Base-by-base conservation (phyloP, 345 rosid genomes). In the Melastoma malabathricum region DNA sequence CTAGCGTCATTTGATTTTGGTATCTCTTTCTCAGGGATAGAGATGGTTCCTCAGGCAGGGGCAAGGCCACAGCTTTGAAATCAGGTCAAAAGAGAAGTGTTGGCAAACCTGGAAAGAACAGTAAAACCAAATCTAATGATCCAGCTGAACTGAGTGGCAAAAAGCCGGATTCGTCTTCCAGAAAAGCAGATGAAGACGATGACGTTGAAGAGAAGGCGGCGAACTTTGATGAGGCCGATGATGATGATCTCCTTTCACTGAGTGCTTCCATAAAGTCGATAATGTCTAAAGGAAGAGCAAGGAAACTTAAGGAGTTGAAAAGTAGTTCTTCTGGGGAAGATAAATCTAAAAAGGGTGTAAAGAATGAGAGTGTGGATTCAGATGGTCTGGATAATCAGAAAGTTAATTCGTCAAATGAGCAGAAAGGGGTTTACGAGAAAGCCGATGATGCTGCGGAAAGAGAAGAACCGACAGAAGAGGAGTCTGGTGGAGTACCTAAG, bases 11-110 rank as follows among this genome's bases (percentile, higher is more conserved):
- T 74, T 18, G 58, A 51, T 41, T 46, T 60, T 13, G 38, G 10
- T 9, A 31, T 46, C 17, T 17, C 23, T 46, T 55, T 69, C 31
- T 17, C 55, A 86, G 98, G 75, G 71, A 72, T 59, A 70, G 78
- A 62, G 88, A 77, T 55, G 75, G 68, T 64, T 75, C 81, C 48
- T 70, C 86, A 20, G 72, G 78, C 59, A 92, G 84, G 74, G 61
- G 86, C 47, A 68, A 51, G 58, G 60, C 38, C 41, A 45, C 51
- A 18, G 49, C 63, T 1, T 6, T 61, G 10, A 71, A 66, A 44
- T 53, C 75, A 25, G 73, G 57, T 51, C 68, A 51, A 19, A 78
- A 72, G 25, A 51, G 56, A 1, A 59, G 62, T 74, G 80, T 64
- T 17, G 65, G 77, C 48, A 79, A 75, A 68, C 64, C 76, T 1